phyloP scores from a whole-genome alignment of 495 filamentous ascomycete species.

The Aspergillus wentii region DNA sequence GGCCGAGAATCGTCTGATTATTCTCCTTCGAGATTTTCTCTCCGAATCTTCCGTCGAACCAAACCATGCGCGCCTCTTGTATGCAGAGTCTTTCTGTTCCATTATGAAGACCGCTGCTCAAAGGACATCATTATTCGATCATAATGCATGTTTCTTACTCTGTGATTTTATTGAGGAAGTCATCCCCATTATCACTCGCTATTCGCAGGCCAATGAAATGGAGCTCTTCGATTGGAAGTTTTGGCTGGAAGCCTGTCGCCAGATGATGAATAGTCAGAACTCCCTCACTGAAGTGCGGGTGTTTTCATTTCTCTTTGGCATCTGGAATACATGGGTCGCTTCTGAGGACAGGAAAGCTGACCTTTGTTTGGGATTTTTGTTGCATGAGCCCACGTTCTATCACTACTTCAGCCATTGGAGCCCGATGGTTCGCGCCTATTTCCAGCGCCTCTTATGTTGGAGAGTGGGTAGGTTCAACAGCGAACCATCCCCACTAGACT shows the following conservation, averaged over 20 bases:
- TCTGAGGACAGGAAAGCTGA: slow-evolving; percentile 64
- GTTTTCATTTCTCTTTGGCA: slow-evolving; percentile 75
- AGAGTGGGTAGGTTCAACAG: slow-evolving; percentile 76
- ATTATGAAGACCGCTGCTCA: slow-evolving; percentile 69
- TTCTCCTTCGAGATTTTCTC: slow-evolving; percentile 81
- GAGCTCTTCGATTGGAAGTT: slow-evolving; percentile 73
- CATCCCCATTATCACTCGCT: slow-evolving; percentile 55
- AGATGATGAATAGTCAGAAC: slow-evolving; percentile 84
- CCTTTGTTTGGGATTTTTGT: slow-evolving; percentile 73
- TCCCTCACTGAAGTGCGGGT: slow-evolving; percentile 90
- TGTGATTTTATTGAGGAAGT: slow-evolving; percentile 90
- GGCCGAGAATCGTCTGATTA: slow-evolving; percentile 87
- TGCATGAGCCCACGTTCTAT: slow-evolving; percentile 75
- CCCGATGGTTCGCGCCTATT: slow-evolving; percentile 96
- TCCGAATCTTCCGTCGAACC: slow-evolving; percentile 57
- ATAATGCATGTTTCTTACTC: slow-evolving; percentile 84
- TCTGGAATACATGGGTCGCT: slow-evolving; percentile 70
- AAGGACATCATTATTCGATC: slow-evolving; percentile 76
- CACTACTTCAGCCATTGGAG: slow-evolving; percentile 95
- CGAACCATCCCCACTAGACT: slow-evolving; percentile 59
- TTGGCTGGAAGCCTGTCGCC: slow-evolving; percentile 79
- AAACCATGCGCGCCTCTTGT: slow-evolving; percentile 58
- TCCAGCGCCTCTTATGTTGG: slow-evolving; percentile 92
- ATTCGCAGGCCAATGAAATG: slow-evolving; percentile 42
- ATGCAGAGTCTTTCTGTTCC: slow-evolving; percentile 72